Percentiles rank a stretch among this genome's conserved stretches.
These are phyloP conservation scores for Scenedesmus sp. DNA, from an alignment of 163 green algal genomes.

Conservation along the genomic window DNA sequence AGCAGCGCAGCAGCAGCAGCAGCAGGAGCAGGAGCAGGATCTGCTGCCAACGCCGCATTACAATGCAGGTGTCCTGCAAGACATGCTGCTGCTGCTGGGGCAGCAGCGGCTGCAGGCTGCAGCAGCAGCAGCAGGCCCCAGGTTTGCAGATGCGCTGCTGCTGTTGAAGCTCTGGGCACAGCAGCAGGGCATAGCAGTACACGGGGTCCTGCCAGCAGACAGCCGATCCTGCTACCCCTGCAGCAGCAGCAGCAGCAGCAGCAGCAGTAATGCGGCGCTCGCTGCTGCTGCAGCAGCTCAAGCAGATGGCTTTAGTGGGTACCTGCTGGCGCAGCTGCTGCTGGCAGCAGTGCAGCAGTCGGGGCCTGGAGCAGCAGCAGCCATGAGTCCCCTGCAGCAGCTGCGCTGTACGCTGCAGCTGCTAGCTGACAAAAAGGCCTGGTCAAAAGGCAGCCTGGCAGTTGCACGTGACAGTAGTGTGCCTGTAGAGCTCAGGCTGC, in stretches of 20 bases:
- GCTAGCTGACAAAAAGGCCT: conserved; percentile 64
- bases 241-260: conserved; percentile 7
- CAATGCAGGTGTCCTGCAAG: conserved; percentile 74
- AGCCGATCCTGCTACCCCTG: not conserved
- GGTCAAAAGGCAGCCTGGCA: conserved; percentile 49
- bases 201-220: not conserved
- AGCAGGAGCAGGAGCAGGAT: conserved; percentile 22
- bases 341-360: not conserved
- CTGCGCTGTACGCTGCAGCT: conserved; percentile 65
- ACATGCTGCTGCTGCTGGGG: conserved; percentile 66
- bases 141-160: conserved; percentile 60
- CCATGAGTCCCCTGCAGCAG: conserved; percentile 75
- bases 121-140: conserved; percentile 8
- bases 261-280: not conserved
- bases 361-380: conserved; percentile 50
- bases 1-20: conserved; percentile 43
- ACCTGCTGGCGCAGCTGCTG: conserved; percentile 7
- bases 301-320: conserved; percentile 48
- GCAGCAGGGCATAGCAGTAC: not conserved
- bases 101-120: conserved; percentile 49
- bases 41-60: conserved; percentile 74
- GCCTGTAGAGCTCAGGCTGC: not conserved
- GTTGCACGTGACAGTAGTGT: conserved; percentile 55
- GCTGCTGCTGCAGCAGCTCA: not conserved
- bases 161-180: conserved; percentile 71